Base-by-base conservation (phyloP, 2,329 filamentous ascomycete genomes). In the Aspergillus proliferans region DNA sequence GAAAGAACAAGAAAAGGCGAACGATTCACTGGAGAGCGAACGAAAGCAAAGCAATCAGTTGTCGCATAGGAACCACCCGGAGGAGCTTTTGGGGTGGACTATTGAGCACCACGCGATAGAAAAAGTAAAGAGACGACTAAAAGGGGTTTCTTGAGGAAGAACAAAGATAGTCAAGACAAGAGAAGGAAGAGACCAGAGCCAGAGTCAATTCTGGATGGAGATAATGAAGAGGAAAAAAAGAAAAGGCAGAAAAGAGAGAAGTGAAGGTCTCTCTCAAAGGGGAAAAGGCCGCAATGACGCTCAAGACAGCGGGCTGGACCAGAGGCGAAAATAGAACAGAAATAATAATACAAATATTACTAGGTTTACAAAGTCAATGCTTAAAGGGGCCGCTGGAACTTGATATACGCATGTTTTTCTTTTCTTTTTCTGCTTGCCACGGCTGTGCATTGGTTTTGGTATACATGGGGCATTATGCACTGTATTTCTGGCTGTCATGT, bases 161-260 rank as follows among this genome's bases (percentile, higher is more conserved):
- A 19, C n/a, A 18, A 38, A 39, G 19, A 15, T 12, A 30, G 9
- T 12, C 10, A 30, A 12, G 10, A 12, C 26, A 30, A 12, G 26
- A 12, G 9, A 30, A 30, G 10, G 26, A 30, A 30, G 26, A 30
- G 26, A 30, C 26, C 26, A 30, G 26, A 30, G 26, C 26, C 26
- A 30, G 26, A 30, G 26, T 30, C 26, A 12, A 30, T 30, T 12
- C 26, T 30, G 26, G 26, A 30, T 30, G 26, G 26, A 30, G 26
- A 12, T 30, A 30, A 30, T 12, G 39, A 47, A 33, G 38, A 43
- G 40, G 26, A 38, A 24, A 33, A 36, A 30, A n/a, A 15, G 10
- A 34, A 42, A 41, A n/a, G 9, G 43, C 33, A 15, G 26, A 42
- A 24, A 40, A 18, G 43, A 48, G 45, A 34, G 39, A 42, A 42